Evolutionary conservation across 2,329 filamentous ascomycete genomes (phyloP).

Genomic region (Colletotrichum echinochloae): DNA sequence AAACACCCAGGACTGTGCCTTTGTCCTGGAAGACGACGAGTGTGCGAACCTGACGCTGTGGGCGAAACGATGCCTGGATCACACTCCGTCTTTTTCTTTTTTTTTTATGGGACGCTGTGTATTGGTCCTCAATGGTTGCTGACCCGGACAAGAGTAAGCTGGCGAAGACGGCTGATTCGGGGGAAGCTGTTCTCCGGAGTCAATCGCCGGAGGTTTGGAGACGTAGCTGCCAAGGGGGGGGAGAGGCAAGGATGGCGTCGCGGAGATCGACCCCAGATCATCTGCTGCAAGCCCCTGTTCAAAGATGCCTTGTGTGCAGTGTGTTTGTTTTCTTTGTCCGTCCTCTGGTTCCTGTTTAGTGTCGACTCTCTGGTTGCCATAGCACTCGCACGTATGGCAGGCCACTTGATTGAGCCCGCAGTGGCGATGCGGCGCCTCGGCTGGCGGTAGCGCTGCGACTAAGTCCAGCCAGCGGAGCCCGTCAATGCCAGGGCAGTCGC

Average conservation of each 20-base stretch:
- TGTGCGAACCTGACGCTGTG: not conserved
- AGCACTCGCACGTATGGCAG: slow-evolving; percentile 7
- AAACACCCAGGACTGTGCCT: not conserved
- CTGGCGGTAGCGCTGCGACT: slow-evolving; percentile 30
- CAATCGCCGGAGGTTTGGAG: slow-evolving; percentile 23
- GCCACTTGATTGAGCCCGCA: not conserved
- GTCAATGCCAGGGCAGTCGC: slow-evolving; percentile 31
- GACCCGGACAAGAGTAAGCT: not conserved
- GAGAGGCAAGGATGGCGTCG: not conserved
- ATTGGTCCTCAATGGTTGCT: not conserved
- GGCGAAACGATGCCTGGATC: slow-evolving; percentile 18
- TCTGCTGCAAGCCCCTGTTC: not conserved
- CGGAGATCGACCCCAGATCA: not conserved
- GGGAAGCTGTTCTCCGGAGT: slow-evolving; percentile 13
- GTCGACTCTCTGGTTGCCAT: slow-evolving; percentile 13
- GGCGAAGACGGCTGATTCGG: not conserved
- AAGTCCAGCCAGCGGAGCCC: slow-evolving; percentile 13
- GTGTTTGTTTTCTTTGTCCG: not conserved
- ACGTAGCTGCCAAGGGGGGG: not conserved
- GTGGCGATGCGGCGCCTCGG: slow-evolving; percentile 5
- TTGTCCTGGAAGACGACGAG: not conserved
- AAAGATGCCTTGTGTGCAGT: not conserved
- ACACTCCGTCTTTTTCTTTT: slow-evolving; percentile 18
- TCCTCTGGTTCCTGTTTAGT: not conserved
- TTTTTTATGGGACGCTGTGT: not conserved